phyloP scores from a whole-genome alignment of 768 basidiomycete species.

The Kwoniella sp. region DNA sequence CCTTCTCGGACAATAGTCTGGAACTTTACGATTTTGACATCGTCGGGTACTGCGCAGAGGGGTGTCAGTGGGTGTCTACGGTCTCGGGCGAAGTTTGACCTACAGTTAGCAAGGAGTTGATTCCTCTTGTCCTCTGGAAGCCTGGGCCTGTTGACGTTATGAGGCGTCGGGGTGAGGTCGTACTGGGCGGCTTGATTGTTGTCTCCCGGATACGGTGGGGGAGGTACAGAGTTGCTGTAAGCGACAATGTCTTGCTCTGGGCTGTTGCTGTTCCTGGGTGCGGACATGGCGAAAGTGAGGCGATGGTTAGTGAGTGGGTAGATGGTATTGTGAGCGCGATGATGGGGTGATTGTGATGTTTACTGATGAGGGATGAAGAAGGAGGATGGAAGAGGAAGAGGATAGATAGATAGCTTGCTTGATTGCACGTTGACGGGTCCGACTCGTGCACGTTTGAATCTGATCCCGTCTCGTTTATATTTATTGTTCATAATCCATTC shows the following conservation, averaged over 20 bases:
- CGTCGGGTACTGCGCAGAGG: constrained; percentile 43
- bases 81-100: constrained; percentile 5
- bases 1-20: constrained; percentile 87
- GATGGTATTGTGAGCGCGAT: too few relatives aligned
- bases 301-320: background rate
- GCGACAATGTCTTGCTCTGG: constrained; percentile 27
- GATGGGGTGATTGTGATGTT: background rate
- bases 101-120: constrained; percentile 35
- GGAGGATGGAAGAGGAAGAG: background rate
- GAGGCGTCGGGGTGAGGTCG: constrained; percentile 41
- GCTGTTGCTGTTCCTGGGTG: background rate
- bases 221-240: constrained; percentile 37
- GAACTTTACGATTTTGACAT: constrained; percentile 69
- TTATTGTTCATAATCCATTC: background rate
- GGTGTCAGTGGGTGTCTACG: too few relatives aligned
- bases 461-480: background rate
- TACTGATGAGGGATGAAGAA: background rate
- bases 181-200: constrained; percentile 19
- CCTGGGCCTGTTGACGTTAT: constrained; percentile 38
- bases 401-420: background rate
- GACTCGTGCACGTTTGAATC: background rate
- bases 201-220: constrained; percentile 39
- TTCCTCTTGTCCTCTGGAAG: constrained; percentile 43
- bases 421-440: background rate
- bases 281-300: constrained; percentile 2